phyloP scores from a whole-genome alignment of 805 yeast genomes.

The Yarrowia sp. region DNA sequence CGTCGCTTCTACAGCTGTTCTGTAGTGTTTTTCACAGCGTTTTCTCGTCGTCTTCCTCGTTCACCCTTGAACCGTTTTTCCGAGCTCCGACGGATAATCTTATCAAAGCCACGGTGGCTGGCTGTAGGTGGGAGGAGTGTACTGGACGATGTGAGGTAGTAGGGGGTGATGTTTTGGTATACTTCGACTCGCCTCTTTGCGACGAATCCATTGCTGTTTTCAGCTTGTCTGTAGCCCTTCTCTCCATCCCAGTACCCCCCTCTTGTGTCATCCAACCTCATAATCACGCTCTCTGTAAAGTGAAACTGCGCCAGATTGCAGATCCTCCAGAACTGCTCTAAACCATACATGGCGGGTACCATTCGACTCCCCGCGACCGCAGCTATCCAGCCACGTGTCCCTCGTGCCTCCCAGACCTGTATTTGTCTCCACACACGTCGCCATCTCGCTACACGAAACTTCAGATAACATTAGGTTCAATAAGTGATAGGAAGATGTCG shows the following conservation, averaged over 20 bases:
- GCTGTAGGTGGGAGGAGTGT: neutral
- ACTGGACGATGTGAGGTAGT: neutral
- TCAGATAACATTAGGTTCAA: neutral
- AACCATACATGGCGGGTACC: neutral
- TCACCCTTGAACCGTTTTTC: neutral
- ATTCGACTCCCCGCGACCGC: no score
- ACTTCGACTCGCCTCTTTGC: no score
- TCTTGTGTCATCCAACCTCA: neutral
- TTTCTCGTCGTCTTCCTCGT: no score
- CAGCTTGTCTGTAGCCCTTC: neutral
- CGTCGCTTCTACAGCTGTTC: no score
- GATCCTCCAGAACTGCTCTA: neutral
- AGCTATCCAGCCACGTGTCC: neutral
- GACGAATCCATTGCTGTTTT: neutral
- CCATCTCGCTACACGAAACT: neutral
- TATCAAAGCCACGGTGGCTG: slow-evolving; percentile 14
- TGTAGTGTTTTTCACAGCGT: no score
- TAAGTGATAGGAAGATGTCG: neutral
- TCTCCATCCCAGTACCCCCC: neutral
- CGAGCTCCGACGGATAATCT: slow-evolving; percentile 18
- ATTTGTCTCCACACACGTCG: neutral
- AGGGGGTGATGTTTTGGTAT: neutral
- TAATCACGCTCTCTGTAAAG: neutral
- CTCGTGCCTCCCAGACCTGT: neutral
- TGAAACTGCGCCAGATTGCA: neutral